Base-by-base conservation (phyloP, 1,139 yeast genomes). In the Blastobotrys malaysiensis region DNA sequence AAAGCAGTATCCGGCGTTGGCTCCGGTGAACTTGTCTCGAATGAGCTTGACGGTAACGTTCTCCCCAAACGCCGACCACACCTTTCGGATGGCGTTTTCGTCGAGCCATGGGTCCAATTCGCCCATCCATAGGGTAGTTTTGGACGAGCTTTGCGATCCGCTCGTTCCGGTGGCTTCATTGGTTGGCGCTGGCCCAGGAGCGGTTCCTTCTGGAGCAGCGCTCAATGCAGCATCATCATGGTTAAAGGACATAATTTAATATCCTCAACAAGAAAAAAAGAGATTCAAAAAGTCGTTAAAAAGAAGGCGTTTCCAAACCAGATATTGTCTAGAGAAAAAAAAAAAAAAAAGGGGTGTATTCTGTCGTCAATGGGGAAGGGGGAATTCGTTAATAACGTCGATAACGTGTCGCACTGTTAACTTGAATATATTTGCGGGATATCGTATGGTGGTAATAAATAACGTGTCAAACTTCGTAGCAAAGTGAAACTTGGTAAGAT, bases 91-190 rank as follows among this genome's bases (percentile, higher is more conserved):
- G 50, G 81, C 76, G 14, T 74, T 74, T 68, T 90, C 97, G 59
- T 86, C 90, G 83, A 95, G 87, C 71, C 82, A 77, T 1, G 95
- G 88, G 63, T 90, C 97, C 49, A 91, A 73, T 68, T 90, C 97
- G 9, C 97, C 98, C 97, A 91, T 91, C 97, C 97, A 90, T 53
- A 89, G 69, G 1, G 79, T 75, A 19, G 59, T 61, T 45, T 64
- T 63, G n/a, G n/a, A n/a, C n/a, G n/a, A n/a, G n/a, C n/a, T n/a
- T n/a, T n/a, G n/a, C 9, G 51, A 53, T 16, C 16, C 43, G 21
- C 36, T 22, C 31, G 36, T n/a, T 31, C 24, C 20, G 20, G 14
- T 18, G 22, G 43, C 13, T 9, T 27, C 45, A 14, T 18, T 39
- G 16, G 18, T 16, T 9, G 20, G 16, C 5, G 11, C 19, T 14